These are phyloP conservation scores for Alternaria longipes DNA, from an alignment of 2,329 filamentous ascomycete genomes.

Conservation along the genomic window DNA sequence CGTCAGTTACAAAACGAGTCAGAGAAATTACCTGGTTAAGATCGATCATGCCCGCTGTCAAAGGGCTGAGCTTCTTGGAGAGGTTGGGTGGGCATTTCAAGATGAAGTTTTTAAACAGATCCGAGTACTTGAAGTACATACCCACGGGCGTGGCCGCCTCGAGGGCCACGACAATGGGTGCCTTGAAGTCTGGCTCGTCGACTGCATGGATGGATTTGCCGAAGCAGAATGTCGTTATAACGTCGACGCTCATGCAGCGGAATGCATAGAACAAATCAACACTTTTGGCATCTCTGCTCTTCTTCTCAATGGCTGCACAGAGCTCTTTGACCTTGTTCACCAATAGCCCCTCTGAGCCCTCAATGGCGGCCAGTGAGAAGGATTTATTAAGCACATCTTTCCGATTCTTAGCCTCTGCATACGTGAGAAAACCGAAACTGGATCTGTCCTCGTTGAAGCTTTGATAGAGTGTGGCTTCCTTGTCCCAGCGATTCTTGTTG, in stretches of 20 bases:
- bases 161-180: conserved; percentile 56
- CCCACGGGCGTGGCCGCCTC: conserved; percentile 49
- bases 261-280: conserved; percentile 40
- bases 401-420: conserved; percentile 52
- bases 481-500: conserved; percentile 54
- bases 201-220: conserved; percentile 52
- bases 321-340: conserved; percentile 49
- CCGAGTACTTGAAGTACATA: conserved; percentile 54
- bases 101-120: conserved; percentile 49
- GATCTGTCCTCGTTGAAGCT: conserved; percentile 55
- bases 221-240: conserved; percentile 53
- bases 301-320: conserved; percentile 40
- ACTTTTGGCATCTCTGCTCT: conserved; percentile 28
- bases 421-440: conserved; percentile 55
- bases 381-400: conserved; percentile 55
- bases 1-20: background rate
- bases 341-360: conserved; percentile 49
- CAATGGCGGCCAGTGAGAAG: conserved; percentile 54
- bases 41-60: conserved; percentile 51
- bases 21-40: conserved; percentile 39
- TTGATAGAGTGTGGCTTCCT: conserved; percentile 52
- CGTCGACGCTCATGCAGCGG: conserved; percentile 32
- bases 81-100: conserved; percentile 50
- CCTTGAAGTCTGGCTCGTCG: conserved; percentile 51
- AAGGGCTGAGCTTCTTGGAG: conserved; percentile 49